Conservation (phyloP, 495 filamentous ascomycete genomes). For the Mytilinidion resinicola region DNA sequence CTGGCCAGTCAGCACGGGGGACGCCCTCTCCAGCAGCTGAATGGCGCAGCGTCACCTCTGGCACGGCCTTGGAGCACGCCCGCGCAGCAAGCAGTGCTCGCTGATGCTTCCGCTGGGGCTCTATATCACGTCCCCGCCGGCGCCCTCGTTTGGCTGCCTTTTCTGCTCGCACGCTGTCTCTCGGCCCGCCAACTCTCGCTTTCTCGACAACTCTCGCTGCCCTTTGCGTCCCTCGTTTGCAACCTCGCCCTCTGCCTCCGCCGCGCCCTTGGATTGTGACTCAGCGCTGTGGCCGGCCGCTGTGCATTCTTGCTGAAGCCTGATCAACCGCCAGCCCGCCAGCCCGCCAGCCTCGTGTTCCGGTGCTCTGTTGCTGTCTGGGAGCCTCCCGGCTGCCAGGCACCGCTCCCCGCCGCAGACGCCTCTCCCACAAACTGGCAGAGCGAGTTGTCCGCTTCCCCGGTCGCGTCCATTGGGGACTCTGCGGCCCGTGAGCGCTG, state of each 20-base stretch:
- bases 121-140: constrained; percentile 2
- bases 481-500: not conserved
- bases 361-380: not conserved
- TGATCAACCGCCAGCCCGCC: not conserved
- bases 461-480: not conserved
- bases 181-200: not conserved
- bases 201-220: not conserved
- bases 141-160: not conserved
- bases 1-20: constrained; percentile 8
- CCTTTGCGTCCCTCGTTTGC: constrained; percentile 12
- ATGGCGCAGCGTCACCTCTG: constrained; percentile 5
- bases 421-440: not conserved
- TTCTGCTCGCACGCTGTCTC: not conserved
- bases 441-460: not conserved
- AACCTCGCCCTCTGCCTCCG: not conserved
- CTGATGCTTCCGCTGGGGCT: not conserved
- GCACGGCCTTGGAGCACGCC: not conserved
- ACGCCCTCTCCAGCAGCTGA: constrained; percentile 4
- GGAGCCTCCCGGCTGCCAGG: not conserved
- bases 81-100: not conserved
- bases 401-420: not conserved
- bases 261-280: constrained; percentile 13
- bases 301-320: constrained; percentile 9
- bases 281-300: constrained; percentile 19
- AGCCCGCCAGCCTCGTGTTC: not conserved